Base-by-base conservation (phyloP, 352 stramenopile species). In the Elongisporangium prolatum region DNA sequence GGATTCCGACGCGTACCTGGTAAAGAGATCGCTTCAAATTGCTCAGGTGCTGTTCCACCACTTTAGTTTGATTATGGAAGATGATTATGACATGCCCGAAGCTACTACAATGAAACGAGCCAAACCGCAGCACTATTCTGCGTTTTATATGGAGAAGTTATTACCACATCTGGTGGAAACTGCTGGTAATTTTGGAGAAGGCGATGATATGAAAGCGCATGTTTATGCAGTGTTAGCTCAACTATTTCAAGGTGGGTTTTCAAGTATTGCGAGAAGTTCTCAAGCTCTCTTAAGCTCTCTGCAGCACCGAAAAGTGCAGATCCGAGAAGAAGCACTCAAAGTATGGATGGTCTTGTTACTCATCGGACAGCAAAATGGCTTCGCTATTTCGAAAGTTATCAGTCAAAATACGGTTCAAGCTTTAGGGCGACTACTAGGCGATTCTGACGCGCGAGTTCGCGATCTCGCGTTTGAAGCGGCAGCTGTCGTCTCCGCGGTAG, bases 21-120 rank as follows among this genome's bases (percentile, higher is more conserved):
- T 89, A 11, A 89, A 91, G 52, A 69, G 80, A 52, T 67, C 79
- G 16, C 56, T 89, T 16, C 77, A 91, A 54, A 86, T 88, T 20
- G 74, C 59, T 0, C 68, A 85, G 2, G 44, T 83, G 28, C 44
- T 86, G 11, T 88, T 87, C 21, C 56, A 69, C 50, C 86, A 87
- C 52, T 24, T 88, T 20, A 61, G 50, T 28, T 49, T 61, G 16
- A n/a, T 22, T 10, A 52, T 38, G 7, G 44, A 72, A 9, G 56
- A 54, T 40, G 49, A 55, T 44, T 59, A 50, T 17, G 22, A 64
- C 21, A 10, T 3, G 4, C 18, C 48, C 17, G 38, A 59, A 47
- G 53, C 47, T 57, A 49, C 50, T 21, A n/a, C 56, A n/a, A n/a
- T n/a, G 22, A 10, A 50, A 55, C 5, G 21, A 50, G 9, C 57